A percentile compares a stretch with the other conserved stretches of the same genome.
phyloP scores from a whole-genome alignment of 78 protist species.

The Creolimax fragrantissima region DNA sequence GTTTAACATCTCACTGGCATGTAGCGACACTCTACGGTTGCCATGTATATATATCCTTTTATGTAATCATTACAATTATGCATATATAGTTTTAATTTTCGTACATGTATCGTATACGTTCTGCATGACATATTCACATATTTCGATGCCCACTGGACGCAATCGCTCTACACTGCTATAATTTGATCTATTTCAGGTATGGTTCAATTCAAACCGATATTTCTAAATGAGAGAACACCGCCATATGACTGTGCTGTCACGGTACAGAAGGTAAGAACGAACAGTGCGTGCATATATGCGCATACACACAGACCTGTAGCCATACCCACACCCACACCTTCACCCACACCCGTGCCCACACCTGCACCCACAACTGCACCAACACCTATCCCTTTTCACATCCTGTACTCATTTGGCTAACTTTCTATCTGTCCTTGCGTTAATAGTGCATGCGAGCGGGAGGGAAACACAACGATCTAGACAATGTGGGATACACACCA shows the following conservation, averaged over 20 bases:
- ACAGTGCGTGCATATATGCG: not conserved
- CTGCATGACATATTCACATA: not conserved
- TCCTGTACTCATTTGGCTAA: not conserved
- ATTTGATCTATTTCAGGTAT: not conserved
- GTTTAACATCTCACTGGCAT: not conserved
- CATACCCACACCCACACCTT: too few species aligned
- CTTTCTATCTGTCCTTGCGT: not conserved
- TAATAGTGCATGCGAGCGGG: constrained; percentile 56
- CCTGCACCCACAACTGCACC: too few species aligned
- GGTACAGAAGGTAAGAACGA: not conserved
- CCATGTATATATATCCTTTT: not conserved
- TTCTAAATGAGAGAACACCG: not conserved
- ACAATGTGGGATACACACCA: constrained; percentile 61
- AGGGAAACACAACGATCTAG: constrained; percentile 70
- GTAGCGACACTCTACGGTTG: constrained; percentile 47
- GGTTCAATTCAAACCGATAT: constrained; percentile 16
- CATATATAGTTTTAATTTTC: not conserved
- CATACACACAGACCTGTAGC: not conserved
- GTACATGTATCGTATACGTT: not conserved
- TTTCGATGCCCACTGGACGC: not conserved
- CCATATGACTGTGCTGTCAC: not conserved
- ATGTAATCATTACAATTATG: not conserved
- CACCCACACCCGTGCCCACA: too few species aligned
- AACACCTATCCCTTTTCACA: not conserved
- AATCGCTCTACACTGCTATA: not conserved